A percentile compares a stretch with the other conserved stretches of the same genome.
Conservation (phyloP, 768 basidiomycete genomes). For the Auricularia cornea region DNA sequence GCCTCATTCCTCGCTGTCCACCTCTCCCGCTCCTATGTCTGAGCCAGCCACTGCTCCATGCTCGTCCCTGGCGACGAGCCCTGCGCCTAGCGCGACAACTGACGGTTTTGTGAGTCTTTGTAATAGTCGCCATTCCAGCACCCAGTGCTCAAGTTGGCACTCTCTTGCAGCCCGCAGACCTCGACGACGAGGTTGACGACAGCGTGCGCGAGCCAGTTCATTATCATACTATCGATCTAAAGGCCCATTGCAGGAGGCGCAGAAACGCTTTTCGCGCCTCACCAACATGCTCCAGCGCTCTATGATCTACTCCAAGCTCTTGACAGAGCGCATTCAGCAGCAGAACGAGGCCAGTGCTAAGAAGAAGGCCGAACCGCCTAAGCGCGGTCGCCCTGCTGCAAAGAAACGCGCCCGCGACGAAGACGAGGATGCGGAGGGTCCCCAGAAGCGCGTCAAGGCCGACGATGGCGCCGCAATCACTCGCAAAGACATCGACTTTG, state of each 20-base stretch:
- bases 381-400: background rate
- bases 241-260: background rate
- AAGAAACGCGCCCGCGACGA: background rate
- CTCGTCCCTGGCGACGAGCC: background rate
- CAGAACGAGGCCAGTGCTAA: conserved; percentile 3
- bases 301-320: background rate
- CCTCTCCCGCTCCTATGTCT: background rate
- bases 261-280: background rate
- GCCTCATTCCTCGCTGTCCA: background rate
- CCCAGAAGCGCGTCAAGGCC: background rate
- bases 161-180: background rate
- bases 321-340: background rate
- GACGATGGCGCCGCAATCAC: background rate
- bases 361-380: conserved; percentile 8
- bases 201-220: background rate
- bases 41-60: background rate
- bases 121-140: background rate
- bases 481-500: conserved; percentile 27
- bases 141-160: background rate
- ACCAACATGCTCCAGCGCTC: conserved; percentile 1
- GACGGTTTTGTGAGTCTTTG: background rate
- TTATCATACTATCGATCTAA: background rate
- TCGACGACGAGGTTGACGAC: background rate
- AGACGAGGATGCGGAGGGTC: background rate
- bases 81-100: background rate